Evolutionary conservation across 169 alveolate genomes (phyloP).

Genomic region (Eimeria tenella): DNA sequence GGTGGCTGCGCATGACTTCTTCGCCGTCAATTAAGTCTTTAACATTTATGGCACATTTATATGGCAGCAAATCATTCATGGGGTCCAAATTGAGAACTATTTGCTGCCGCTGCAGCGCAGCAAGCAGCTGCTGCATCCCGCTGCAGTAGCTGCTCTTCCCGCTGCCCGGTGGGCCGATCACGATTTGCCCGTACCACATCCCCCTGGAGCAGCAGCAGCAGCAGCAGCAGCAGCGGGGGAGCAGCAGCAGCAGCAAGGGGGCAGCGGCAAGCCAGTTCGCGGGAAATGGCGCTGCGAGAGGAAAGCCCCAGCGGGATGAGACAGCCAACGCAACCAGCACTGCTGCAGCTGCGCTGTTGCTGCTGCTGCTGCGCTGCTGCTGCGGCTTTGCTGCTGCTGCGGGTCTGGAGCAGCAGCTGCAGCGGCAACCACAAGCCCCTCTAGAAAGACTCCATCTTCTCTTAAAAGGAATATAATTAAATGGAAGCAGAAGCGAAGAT

Average conservation of each 20-base stretch:
- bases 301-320: background rate
- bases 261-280: no score
- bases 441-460: background rate
- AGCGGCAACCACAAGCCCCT: background rate
- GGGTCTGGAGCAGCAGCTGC: background rate
- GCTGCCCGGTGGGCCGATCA: conserved; percentile 97
- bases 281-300: background rate
- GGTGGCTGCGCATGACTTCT: conserved; percentile 91
- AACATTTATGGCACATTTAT: conserved; percentile 91
- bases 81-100: conserved; percentile 95
- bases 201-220: no score
- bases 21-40: conserved; percentile 91
- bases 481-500: no score
- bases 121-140: conserved; percentile 92
- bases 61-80: conserved; percentile 91
- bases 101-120: conserved; percentile 87
- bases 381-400: background rate
- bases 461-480: background rate
- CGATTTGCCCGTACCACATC: conserved; percentile 92
- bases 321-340: background rate
- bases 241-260: no score
- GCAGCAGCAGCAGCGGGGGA: background rate
- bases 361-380: background rate
- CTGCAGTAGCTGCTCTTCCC: conserved; percentile 96
- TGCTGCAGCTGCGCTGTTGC: background rate